phyloP scores from a whole-genome alignment of 2,329 filamentous ascomycete species.

The Ramularia endophylla region DNA sequence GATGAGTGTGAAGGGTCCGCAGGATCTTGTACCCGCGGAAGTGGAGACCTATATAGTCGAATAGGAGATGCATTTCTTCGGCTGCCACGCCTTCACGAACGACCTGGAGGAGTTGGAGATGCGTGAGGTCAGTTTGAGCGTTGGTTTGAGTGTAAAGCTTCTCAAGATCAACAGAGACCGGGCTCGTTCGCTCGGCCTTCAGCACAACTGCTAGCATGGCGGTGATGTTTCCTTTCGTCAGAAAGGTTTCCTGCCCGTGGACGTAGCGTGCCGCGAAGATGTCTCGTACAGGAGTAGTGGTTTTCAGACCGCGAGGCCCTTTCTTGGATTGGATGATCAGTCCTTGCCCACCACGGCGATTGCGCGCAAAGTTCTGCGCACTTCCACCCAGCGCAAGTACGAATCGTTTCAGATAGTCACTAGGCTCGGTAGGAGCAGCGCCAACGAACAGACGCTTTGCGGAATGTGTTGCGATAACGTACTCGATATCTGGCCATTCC shows the following conservation, averaged over 20 bases:
- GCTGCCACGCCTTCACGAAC: constrained; percentile 9
- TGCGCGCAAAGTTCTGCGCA: constrained; percentile 1
- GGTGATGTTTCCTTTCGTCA: not conserved
- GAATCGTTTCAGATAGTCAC: constrained; percentile 4
- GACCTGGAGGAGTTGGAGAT: constrained; percentile 4
- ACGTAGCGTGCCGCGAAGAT: constrained; percentile 1
- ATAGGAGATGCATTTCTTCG: constrained; percentile 10
- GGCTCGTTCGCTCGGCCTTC: constrained; percentile 1
- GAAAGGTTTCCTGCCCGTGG: not conserved
- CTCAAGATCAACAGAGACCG: constrained; percentile 1
- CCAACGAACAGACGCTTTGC: constrained; percentile 5
- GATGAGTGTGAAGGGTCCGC: constrained; percentile 1
- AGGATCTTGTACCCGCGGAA: constrained; percentile 5
- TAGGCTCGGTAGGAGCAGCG: not conserved
- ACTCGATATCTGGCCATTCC: constrained; percentile 7
- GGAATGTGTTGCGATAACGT: not conserved
- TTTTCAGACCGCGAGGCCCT: constrained; percentile 3
- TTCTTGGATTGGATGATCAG: constrained; percentile 1
- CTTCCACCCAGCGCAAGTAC: not conserved
- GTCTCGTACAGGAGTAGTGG: constrained; percentile 1
- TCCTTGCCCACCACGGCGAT: not conserved
- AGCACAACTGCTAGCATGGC: constrained; percentile 2
- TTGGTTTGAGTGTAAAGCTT: not conserved
- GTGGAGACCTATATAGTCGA: constrained; percentile 11
- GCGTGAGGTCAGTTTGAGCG: not conserved